A percentile compares a stretch with the other conserved stretches of the same genome.
Conservation (phyloP, 805 yeast species). For the Kuraishia cidri region DNA sequence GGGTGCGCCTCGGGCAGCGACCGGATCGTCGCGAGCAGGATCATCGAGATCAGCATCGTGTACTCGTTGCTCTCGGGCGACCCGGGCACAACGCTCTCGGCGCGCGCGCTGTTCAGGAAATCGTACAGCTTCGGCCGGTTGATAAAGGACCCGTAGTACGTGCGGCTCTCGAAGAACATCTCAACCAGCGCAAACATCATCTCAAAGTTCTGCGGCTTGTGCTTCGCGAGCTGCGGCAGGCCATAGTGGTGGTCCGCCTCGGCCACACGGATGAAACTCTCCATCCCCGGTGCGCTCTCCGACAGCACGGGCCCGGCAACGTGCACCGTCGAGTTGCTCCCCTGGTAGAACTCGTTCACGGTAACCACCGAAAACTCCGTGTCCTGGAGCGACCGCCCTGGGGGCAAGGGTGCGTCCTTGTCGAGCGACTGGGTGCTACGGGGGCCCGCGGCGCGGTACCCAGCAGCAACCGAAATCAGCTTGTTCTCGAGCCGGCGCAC, state of each 20-base stretch:
- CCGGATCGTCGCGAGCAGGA: not conserved
- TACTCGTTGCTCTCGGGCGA: not conserved
- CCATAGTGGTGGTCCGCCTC: not conserved
- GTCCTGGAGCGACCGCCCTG: not conserved
- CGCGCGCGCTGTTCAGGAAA: not conserved
- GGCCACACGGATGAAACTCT: not conserved
- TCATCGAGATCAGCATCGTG: conserved; percentile 1
- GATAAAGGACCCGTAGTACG: conserved; percentile 1
- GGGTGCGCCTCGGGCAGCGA: conserved; percentile 1
- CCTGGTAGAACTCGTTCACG: not conserved
- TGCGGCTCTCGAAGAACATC: conserved; percentile 1
- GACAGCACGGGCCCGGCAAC: conserved; percentile 1
- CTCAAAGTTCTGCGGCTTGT: not conserved
- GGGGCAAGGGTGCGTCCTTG: not conserved
- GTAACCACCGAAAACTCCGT: not conserved
- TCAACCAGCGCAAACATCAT: not conserved
- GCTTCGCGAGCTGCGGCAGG: not conserved
- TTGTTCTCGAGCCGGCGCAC: conserved; percentile 1
- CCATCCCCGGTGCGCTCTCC: not conserved
- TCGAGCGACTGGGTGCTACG: not conserved
- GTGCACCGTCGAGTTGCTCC: not conserved
- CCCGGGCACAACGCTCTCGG: too few species aligned
- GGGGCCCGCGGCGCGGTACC: not conserved
- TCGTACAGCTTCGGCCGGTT: not conserved
- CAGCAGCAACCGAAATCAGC: not conserved